Evolutionary conservation across 2,329 filamentous ascomycete species (phyloP).

Genomic region (Lachnellula occidentalis): DNA sequence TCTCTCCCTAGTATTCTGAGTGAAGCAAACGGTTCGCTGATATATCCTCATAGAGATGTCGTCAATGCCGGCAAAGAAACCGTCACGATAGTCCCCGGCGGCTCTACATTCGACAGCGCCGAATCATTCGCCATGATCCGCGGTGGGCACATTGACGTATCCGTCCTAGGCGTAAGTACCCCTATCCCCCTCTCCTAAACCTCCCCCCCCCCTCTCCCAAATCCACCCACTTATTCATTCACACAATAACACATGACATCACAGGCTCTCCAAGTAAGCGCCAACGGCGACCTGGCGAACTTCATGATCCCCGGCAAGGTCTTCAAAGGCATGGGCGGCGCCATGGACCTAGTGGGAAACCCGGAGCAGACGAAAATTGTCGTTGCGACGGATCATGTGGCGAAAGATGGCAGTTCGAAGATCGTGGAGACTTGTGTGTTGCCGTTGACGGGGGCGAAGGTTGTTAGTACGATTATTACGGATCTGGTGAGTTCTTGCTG

Average conservation of each 20-base stretch:
- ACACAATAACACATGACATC: neutral
- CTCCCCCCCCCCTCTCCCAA: neutral
- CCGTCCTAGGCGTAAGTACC: constrained; percentile 58
- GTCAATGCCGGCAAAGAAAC: constrained; percentile 89
- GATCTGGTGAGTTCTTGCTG: constrained; percentile 6
- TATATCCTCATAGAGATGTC: constrained; percentile 48
- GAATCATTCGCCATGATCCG: constrained; percentile 88
- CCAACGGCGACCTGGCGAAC: constrained; percentile 74
- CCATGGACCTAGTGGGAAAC: constrained; percentile 69
- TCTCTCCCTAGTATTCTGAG: neutral
- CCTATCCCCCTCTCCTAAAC: neutral
- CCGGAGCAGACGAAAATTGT: constrained; percentile 68
- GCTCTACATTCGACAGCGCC: constrained; percentile 70
- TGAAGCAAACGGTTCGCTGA: neutral
- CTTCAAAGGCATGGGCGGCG: constrained; percentile 81
- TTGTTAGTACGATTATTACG: constrained; percentile 10
- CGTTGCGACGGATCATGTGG: constrained; percentile 64
- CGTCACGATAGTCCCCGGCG: constrained; percentile 71
- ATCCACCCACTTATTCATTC: neutral
- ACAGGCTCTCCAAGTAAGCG: constrained; percentile 57
- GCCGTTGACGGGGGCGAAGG: constrained; percentile 52
- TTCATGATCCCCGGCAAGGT: constrained; percentile 89
- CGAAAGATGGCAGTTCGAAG: constrained; percentile 63
- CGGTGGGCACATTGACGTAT: constrained; percentile 77
- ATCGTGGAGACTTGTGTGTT: constrained; percentile 58